These are phyloP conservation scores for Phyllosticta citriasiana DNA, from an alignment of 2,329 filamentous ascomycete genomes.

Conservation along the genomic window DNA sequence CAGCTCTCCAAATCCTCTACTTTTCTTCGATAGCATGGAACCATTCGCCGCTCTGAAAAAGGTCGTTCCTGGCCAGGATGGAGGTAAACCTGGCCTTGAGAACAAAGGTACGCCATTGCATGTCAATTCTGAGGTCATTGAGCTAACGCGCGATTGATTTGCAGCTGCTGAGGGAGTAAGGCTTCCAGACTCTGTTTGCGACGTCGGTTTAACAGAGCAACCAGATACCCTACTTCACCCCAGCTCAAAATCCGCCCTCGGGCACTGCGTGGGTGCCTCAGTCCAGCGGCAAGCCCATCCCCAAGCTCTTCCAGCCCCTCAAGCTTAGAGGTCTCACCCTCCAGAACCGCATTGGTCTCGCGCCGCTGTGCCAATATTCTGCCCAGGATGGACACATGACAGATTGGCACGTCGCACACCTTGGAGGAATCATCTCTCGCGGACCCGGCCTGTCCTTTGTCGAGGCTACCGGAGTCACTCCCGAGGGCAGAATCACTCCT, in stretches of 20 bases:
- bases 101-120: background rate
- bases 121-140: background rate
- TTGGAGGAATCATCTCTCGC: constrained; percentile 66
- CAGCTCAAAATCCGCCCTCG: constrained; percentile 35
- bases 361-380: constrained; percentile 58
- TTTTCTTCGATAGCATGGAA: background rate
- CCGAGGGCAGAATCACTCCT: constrained; percentile 75
- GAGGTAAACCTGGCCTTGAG: background rate
- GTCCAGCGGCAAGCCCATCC: constrained; percentile 37
- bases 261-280: constrained; percentile 38
- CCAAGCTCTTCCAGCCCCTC: constrained; percentile 51
- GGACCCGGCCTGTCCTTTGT: constrained; percentile 66
- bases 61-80: background rate
- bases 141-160: background rate
- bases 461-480: constrained; percentile 66
- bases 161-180: background rate
- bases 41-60: background rate
- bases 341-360: constrained; percentile 56
- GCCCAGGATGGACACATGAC: constrained; percentile 63
- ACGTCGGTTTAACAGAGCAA: background rate
- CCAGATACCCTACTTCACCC: constrained; percentile 39
- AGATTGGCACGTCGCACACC: constrained; percentile 72
- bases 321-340: constrained; percentile 49
- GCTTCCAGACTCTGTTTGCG: background rate
- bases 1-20: background rate